Conservation (phyloP, 176 grass and related monocot genomes). For the Triticum timopheevii region DNA sequence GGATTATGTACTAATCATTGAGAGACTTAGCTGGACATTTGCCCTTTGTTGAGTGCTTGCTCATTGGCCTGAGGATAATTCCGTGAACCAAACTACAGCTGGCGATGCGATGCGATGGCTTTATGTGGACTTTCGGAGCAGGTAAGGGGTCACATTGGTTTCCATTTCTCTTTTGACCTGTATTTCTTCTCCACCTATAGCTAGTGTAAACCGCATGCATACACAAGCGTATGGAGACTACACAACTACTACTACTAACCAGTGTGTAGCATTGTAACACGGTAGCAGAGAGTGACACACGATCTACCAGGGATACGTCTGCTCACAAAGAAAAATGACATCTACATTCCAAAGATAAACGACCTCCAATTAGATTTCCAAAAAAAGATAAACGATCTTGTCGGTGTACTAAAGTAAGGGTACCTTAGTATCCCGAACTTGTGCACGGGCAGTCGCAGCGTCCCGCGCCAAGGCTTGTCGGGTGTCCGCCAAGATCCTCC, state of each 20-base stretch:
- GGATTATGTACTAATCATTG: slow-evolving; percentile 44
- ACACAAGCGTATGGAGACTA: slow-evolving; percentile 12
- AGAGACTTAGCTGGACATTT: not conserved
- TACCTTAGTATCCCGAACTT: too few species aligned
- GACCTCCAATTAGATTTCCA: not conserved
- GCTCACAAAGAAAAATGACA: not conserved
- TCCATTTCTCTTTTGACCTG: slow-evolving; percentile 17
- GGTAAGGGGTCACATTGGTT: slow-evolving; percentile 40
- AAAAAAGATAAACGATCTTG: not conserved
- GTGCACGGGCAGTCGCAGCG: too few species aligned
- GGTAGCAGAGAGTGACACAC: slow-evolving; percentile 41
- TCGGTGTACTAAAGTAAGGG: too few species aligned
- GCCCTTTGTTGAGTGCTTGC: slow-evolving; percentile 2
- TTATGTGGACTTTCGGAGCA: slow-evolving; percentile 13
- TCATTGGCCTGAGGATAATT: slow-evolving; percentile 22
- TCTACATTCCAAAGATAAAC: slow-evolving; percentile 3
- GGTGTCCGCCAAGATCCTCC: too few species aligned
- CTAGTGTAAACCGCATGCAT: slow-evolving; percentile 26
- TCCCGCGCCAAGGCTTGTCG: too few species aligned
- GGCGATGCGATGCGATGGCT: slow-evolving; percentile 7
- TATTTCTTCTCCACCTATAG: slow-evolving; percentile 4
- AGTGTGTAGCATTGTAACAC: slow-evolving; percentile 18
- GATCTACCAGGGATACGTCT: slow-evolving; percentile 14
- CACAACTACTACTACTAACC: not conserved
- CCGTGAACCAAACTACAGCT: slow-evolving; percentile 30